Percentiles rank a stretch among this genome's conserved stretches.
Evolutionary conservation across 768 basidiomycete species (phyloP).

Genomic region (Suillus paluster): DNA sequence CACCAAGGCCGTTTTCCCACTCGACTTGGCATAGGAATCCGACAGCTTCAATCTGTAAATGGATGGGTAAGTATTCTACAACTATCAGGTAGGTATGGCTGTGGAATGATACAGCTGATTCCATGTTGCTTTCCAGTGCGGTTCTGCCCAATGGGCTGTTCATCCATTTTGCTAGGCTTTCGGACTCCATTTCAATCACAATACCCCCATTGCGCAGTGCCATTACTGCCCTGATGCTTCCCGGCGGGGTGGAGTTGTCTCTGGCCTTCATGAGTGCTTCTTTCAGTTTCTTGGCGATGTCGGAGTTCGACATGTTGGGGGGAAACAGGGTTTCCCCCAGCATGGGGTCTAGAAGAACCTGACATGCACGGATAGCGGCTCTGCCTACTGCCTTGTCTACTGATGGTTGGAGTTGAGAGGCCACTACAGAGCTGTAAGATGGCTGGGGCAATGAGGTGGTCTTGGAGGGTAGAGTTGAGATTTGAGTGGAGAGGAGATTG

Average conservation of each 20-base stretch:
- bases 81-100: constrained; percentile 13
- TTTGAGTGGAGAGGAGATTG: not conserved
- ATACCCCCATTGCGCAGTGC: constrained; percentile 18
- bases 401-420: not conserved
- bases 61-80: too few relatives aligned
- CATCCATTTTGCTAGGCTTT: constrained; percentile 19
- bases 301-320: not conserved
- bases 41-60: too few relatives aligned
- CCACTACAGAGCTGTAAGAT: not conserved
- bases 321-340: not conserved
- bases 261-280: not conserved
- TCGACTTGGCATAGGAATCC: too few relatives aligned
- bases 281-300: not conserved
- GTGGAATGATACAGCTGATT: constrained; percentile 4
- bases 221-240: not conserved
- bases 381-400: not conserved
- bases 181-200: constrained; percentile 16
- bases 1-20: too few relatives aligned
- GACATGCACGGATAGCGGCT: not conserved
- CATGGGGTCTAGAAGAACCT: constrained; percentile 1
- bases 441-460: not conserved
- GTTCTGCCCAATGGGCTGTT: constrained; percentile 1
- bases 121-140: not conserved
- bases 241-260: too few relatives aligned
- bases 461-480: not conserved